phyloP scores from a whole-genome alignment of 768 basidiomycete genomes.

The Clathrus columnatus region DNA sequence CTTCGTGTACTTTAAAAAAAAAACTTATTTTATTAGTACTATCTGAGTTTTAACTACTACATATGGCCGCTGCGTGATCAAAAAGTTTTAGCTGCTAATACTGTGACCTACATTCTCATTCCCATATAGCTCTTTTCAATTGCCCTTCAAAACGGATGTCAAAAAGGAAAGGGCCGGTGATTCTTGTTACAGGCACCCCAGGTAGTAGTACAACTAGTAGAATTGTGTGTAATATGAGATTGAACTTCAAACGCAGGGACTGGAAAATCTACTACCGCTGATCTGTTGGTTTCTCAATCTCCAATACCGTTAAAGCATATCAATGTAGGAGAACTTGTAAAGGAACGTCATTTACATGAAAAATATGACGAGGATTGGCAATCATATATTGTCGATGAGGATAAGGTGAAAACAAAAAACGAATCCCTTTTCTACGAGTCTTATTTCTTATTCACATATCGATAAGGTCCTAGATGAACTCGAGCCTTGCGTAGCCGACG shows the following conservation, averaged over 20 bases:
- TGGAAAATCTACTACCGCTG: conserved; percentile 84
- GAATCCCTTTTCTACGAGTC: background rate
- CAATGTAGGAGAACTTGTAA: conserved; percentile 87
- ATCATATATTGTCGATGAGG: conserved; percentile 89
- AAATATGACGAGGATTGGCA: conserved; percentile 94
- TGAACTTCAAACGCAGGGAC: conserved; percentile 16
- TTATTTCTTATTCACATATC: background rate
- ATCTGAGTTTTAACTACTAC: no score
- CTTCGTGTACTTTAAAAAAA: no score
- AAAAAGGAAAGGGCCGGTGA: conserved; percentile 43
- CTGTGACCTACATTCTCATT: no score
- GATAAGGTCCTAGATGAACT: conserved; percentile 85
- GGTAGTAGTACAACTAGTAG: conserved; percentile 63
- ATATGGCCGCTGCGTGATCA: no score
- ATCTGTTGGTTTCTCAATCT: conserved; percentile 68
- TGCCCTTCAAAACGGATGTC: background rate
- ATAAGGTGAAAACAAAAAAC: conserved; percentile 61
- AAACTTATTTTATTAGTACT: no score
- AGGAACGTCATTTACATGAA: conserved; percentile 71
- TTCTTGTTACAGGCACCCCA: conserved; percentile 85
- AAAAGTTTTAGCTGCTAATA: no score
- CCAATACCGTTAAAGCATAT: conserved; percentile 66
- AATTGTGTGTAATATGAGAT: background rate
- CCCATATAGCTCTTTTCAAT: no score
- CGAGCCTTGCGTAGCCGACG: conserved; percentile 57